Evolutionary conservation across 257 asterid genomes (phyloP).

Genomic region (Ligustrum vulgare): DNA sequence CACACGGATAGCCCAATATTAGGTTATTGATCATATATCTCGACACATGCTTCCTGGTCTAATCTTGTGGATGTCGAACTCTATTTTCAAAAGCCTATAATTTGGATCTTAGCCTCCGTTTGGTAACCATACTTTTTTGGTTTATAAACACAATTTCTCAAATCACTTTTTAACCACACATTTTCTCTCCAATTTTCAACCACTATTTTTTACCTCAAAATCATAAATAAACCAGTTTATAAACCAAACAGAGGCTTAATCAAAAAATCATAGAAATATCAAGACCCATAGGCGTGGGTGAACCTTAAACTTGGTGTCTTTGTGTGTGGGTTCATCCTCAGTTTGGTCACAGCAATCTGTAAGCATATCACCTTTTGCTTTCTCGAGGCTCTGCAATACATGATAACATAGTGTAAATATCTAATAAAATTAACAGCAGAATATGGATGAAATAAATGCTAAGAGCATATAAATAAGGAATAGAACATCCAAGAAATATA

Average conservation of each 20-base stretch:
- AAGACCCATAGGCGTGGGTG: slow-evolving; percentile 13
- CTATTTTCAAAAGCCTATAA: background rate
- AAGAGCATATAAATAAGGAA: background rate
- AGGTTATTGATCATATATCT: background rate
- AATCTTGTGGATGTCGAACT: slow-evolving; percentile 4
- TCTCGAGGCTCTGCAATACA: slow-evolving; percentile 48
- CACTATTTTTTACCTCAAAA: too few relatives aligned
- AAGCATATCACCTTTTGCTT: slow-evolving; percentile 32
- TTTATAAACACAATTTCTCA: too few relatives aligned
- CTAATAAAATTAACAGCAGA: background rate
- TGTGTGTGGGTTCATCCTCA: slow-evolving; percentile 35
- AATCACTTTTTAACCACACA: too few relatives aligned
- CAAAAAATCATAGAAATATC: slow-evolving; percentile 13
- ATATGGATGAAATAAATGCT: background rate
- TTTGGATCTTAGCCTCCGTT: too few relatives aligned
- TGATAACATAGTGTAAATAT: slow-evolving; percentile 11
- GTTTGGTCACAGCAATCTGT: slow-evolving; percentile 32
- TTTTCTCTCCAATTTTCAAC: too few relatives aligned
- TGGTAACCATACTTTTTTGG: too few relatives aligned
- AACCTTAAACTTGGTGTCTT: slow-evolving; percentile 67
- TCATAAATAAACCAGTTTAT: too few relatives aligned
- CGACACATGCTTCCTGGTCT: background rate
- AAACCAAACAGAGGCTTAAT: too few relatives aligned
- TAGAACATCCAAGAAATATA: slow-evolving; percentile 9
- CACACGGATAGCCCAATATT: background rate